These are phyloP conservation scores for Nothomitra cinnamomea DNA, from an alignment of 2,329 filamentous ascomycete species.

Conservation along the genomic window DNA sequence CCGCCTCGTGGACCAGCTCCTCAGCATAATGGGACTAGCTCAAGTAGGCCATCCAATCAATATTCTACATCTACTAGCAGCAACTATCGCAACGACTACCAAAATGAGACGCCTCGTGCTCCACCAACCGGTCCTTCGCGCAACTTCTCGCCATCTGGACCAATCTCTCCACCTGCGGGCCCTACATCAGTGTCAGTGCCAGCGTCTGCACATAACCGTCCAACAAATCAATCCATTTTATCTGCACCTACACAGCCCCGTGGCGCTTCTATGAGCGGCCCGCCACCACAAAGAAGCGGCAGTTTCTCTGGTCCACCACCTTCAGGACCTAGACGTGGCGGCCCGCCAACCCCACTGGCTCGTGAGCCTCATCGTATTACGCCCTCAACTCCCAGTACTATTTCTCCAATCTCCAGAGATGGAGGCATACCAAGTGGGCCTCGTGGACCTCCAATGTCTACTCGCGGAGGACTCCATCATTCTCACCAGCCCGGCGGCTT, in stretches of 20 bases:
- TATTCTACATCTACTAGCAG: slow-evolving; percentile 15
- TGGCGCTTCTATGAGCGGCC: slow-evolving; percentile 16
- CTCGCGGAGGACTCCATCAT: slow-evolving; percentile 12
- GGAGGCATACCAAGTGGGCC: slow-evolving; percentile 5
- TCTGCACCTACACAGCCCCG: slow-evolving; percentile 31
- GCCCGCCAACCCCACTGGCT: background rate
- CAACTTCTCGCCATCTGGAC: background rate
- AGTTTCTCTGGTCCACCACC: slow-evolving; percentile 19
- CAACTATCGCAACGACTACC: background rate
- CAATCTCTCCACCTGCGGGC: slow-evolving; percentile 20
- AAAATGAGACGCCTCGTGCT: slow-evolving; percentile 12
- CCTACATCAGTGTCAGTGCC: slow-evolving; percentile 22
- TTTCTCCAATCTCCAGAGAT: background rate
- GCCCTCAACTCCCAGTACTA: background rate
- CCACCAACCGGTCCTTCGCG: slow-evolving; percentile 17
- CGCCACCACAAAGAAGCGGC: slow-evolving; percentile 13
- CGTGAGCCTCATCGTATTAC: slow-evolving; percentile 1
- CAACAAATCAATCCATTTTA: slow-evolving; percentile 23
- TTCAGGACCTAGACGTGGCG: slow-evolving; percentile 12
- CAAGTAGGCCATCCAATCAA: slow-evolving; percentile 10
- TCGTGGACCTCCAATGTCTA: slow-evolving; percentile 11
- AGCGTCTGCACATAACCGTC: slow-evolving; percentile 21
- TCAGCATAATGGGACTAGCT: background rate
- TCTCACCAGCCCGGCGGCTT: background rate
- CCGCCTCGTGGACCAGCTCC: background rate